phyloP scores from a whole-genome alignment of 169 alveolate species.

The Eimeria mitis region DNA sequence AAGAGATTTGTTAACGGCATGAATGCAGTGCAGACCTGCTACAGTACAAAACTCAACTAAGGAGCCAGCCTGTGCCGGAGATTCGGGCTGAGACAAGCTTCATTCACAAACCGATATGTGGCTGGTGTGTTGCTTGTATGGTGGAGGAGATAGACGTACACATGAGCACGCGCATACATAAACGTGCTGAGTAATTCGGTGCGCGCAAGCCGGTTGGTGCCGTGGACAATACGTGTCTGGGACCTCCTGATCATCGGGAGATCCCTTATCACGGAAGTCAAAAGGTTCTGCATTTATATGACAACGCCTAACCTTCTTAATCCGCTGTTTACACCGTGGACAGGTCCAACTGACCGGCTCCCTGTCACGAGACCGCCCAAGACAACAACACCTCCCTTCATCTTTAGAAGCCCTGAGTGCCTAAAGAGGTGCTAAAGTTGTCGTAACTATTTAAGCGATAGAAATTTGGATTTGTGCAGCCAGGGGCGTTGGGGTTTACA shows the following conservation, averaged over 20 bases:
- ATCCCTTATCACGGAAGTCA: background rate
- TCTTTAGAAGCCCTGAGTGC: background rate
- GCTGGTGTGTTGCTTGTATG: background rate
- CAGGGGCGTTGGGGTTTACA: background rate
- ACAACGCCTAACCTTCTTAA: background rate
- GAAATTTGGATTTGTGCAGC: background rate
- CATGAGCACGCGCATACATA: background rate
- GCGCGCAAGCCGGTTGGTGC: background rate
- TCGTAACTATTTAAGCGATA: background rate
- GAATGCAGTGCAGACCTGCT: background rate
- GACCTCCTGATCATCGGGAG: too few species aligned
- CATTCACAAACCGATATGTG: background rate
- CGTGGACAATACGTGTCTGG: background rate
- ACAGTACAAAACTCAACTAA: background rate
- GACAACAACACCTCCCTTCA: background rate
- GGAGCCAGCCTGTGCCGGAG: background rate
- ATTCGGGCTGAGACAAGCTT: background rate
- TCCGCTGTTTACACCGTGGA: background rate
- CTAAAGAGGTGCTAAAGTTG: background rate
- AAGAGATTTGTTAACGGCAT: background rate
- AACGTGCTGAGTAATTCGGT: background rate
- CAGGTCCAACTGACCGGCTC: conserved; percentile 27
- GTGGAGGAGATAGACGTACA: background rate
- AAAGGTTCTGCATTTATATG: background rate
- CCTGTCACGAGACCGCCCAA: too few species aligned